Base-by-base conservation (phyloP, 768 basidiomycete species). In the Psilocybe subaeruginosa region DNA sequence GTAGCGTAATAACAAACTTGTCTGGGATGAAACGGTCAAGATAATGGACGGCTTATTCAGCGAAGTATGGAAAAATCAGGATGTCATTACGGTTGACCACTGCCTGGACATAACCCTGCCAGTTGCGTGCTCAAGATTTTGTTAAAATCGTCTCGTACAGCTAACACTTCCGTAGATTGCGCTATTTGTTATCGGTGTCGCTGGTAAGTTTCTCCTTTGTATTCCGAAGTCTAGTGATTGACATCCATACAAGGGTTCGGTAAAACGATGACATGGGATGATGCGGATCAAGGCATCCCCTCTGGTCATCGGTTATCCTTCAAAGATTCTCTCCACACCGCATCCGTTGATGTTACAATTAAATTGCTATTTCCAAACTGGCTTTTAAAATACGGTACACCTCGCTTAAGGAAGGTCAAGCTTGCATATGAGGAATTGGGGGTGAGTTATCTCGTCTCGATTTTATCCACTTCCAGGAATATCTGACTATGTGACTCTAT, bases 1-100 rank as follows among this genome's bases (percentile, higher is more conserved):
- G 9, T 46, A 80, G 80, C 74, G 74, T 54, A 80, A 80, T 56
- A 80, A 77, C 54, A 75, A 73, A 60, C 65, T 84, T 49, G 81
- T 83, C 7, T 82, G 80, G 80, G 78, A 80, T 14, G 79, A 79
- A 62, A 76, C 79, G 4, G 55, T 74, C n/a, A 66, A 69, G 33
- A 76, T 81, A 37, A 72, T 82, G 65, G 56, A 73, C 9, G 78
- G 76, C 33, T 69, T 83, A 23, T 78, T 82, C 55, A 60, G 74
- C 23, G 77, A 79, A 27, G 73, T 81, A 2, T 87, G 86, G 85
- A 74, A 69, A 4, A 71, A 73, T 33, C 70, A 74, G 63, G 70
- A 76, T 30, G 70, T 73, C 48, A 62, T 87, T n/a, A 66, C 69
- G 8, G 19, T 59, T n/a, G 50, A 59, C 8, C 58, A 59, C 41